phyloP scores from a whole-genome alignment of 2,329 filamentous ascomycete species.

The Paecilomyces sp. region DNA sequence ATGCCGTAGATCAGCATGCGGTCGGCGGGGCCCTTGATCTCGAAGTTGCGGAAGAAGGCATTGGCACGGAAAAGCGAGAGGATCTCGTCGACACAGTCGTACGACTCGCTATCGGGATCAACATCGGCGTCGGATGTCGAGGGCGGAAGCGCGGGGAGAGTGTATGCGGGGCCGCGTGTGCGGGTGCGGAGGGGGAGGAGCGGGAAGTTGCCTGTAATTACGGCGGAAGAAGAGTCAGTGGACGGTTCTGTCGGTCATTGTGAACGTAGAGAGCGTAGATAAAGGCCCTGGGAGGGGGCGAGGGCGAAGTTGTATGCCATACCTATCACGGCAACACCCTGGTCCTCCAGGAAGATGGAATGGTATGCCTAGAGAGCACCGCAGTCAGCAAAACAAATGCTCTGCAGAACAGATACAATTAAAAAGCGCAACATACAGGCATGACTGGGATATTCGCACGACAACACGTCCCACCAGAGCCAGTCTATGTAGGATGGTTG shows the following conservation, averaged over 20 bases:
- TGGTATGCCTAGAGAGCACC: slow-evolving; percentile 72
- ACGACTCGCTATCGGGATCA: slow-evolving; percentile 83
- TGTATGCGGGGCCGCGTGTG: slow-evolving; percentile 90
- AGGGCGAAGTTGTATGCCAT: slow-evolving; percentile 11
- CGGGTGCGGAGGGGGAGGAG: slow-evolving; percentile 90
- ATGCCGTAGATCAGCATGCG: slow-evolving; percentile 94
- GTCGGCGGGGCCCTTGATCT: slow-evolving; percentile 94
- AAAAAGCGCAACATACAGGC: slow-evolving; percentile 33
- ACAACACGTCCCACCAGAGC: slow-evolving; percentile 12
- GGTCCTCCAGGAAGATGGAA: slow-evolving; percentile 86
- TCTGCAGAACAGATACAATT: background rate
- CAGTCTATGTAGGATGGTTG: slow-evolving; percentile 12
- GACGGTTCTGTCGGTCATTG: background rate
- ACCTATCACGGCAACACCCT: slow-evolving; percentile 60
- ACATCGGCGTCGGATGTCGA: slow-evolving; percentile 45
- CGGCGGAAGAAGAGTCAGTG: background rate
- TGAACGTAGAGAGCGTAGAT: background rate
- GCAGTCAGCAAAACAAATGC: background rate
- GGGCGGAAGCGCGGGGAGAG: slow-evolving; percentile 59
- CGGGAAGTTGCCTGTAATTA: slow-evolving; percentile 72
- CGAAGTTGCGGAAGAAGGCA: slow-evolving; percentile 98
- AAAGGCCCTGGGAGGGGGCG: background rate
- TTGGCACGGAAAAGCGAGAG: slow-evolving; percentile 92
- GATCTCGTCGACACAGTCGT: slow-evolving; percentile 94
- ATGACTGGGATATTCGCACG: slow-evolving; percentile 25